Conservation (phyloP, 345 rosid species). For the Moricandia arvensis region DNA sequence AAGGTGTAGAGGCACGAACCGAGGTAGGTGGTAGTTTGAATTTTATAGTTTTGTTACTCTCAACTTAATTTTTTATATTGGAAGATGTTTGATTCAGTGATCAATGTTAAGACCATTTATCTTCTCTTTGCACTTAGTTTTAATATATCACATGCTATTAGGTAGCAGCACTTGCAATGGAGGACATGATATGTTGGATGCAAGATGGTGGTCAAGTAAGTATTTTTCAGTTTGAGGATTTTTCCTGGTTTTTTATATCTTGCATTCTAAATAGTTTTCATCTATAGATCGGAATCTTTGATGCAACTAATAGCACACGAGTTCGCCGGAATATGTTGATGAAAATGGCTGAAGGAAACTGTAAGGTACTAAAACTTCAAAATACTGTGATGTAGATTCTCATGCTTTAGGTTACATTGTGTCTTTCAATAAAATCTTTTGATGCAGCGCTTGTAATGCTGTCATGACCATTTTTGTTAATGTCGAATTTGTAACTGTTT, state of each 20-base stretch:
- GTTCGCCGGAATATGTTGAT: slow-evolving; percentile 90
- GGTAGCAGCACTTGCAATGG: slow-evolving; percentile 99
- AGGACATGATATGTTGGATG: slow-evolving; percentile 99
- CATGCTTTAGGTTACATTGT: neutral
- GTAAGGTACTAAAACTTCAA: slow-evolving; percentile 67
- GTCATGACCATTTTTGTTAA: neutral
- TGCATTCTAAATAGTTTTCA: slow-evolving; percentile 23
- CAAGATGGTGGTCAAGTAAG: slow-evolving; percentile 98
- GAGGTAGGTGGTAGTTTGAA: slow-evolving; percentile 57
- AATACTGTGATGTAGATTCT: slow-evolving; percentile 9
- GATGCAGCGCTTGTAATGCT: slow-evolving; percentile 3
- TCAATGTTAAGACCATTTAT: slow-evolving; percentile 43
- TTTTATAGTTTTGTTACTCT: neutral
- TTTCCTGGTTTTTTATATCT: slow-evolving; percentile 18
- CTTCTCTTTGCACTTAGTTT: slow-evolving; percentile 72
- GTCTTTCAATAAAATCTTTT: neutral
- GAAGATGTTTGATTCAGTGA: slow-evolving; percentile 35
- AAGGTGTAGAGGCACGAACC: slow-evolving; percentile 96
- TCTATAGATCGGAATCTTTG: slow-evolving; percentile 94
- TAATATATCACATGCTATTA: slow-evolving; percentile 79
- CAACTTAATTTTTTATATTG: slow-evolving; percentile 21
- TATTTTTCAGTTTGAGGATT: slow-evolving; percentile 21
- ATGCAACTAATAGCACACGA: slow-evolving; percentile 92
- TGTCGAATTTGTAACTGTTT: neutral
- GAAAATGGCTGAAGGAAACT: slow-evolving; percentile 99